phyloP scores from a whole-genome alignment of 345 rosid species.

The Eutrema heterophyllum region DNA sequence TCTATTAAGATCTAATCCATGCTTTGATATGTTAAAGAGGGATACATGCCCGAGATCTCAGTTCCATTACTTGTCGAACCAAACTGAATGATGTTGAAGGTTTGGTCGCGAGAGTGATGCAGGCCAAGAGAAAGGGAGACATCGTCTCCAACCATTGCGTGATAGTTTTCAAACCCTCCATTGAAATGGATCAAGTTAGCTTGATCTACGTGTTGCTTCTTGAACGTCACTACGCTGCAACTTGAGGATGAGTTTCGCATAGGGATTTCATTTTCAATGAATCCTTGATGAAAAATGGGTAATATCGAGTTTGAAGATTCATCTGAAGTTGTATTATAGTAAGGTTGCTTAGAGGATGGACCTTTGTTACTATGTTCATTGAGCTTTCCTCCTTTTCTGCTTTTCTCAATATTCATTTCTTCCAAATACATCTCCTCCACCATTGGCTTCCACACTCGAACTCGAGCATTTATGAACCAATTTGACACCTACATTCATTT shows the following conservation, averaged over 20 bases:
- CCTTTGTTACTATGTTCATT: slow-evolving; percentile 41
- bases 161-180: slow-evolving; percentile 36
- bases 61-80: slow-evolving; percentile 14
- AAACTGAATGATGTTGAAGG: slow-evolving; percentile 17
- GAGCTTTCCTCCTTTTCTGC: slow-evolving; percentile 2
- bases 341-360: slow-evolving; percentile 22
- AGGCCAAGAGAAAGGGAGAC: slow-evolving; percentile 69
- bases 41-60: slow-evolving; percentile 11
- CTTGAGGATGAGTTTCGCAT: slow-evolving; percentile 25
- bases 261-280: slow-evolving; percentile 2
- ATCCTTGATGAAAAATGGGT: slow-evolving; percentile 5
- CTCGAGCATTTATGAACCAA: slow-evolving; percentile 81
- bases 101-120: slow-evolving; percentile 45
- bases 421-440: slow-evolving; percentile 76
- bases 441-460: slow-evolving; percentile 89
- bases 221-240: slow-evolving; percentile 23
- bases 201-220: slow-evolving; percentile 29
- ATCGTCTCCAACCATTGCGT: slow-evolving; percentile 36
- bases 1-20: slow-evolving; percentile 7
- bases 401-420: slow-evolving; percentile 46
- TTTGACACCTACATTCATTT: slow-evolving; percentile 23
- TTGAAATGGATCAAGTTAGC: slow-evolving; percentile 41
- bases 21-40: slow-evolving; percentile 8
- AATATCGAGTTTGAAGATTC: slow-evolving; percentile 5
- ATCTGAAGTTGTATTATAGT: slow-evolving; percentile 7